Base-by-base conservation (phyloP, 768 basidiomycete species). In the Lentinula lateritia region DNA sequence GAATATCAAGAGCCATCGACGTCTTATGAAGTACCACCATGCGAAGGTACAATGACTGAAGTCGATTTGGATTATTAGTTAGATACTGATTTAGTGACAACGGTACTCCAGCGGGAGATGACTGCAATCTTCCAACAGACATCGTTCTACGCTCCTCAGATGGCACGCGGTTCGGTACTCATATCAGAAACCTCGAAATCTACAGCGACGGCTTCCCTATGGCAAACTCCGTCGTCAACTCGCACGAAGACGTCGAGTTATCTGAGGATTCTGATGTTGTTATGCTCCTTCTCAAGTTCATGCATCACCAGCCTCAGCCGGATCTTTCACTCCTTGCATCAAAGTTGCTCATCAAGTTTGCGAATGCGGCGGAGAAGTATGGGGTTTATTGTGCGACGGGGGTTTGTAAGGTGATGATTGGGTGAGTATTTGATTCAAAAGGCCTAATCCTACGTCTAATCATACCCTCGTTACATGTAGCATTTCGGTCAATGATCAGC, bases 321-420 rank as follows among this genome's bases (percentile, higher is more conserved):
- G 62, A 59, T n/a, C 39, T 62, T 15, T 32, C n/a, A 7, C 35
- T 41, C 8, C n/a, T 62, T 20, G 23, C 35, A 12, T 57, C 46
- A 18, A 58, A 12, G 12, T 18, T 52, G 20, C 34, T 58, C 13
- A 42, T 58, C 12, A 36, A 50, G 45, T 58, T 62, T 36, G 61
- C 55, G 18, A 52, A 62, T 18, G 61, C 61, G 15, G 61, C 39
- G 16, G 61, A 62, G 46, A 62, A 62, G 42, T 62, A 62, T 52
- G 23, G 18, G 12, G 16, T 62, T 13, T 62, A 48, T 39, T 23
- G 28, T 32, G 61, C 61, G 1, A 62, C 52, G 20, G 38, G 42
- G n/a, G 41, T 54, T 12, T 45, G 41, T 15, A 45, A 56, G 34
- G n/a, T 46, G 34, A 42, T 57, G 23, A 57, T 62, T 39, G 48